Conservation (phyloP, 331 rosid species). For the Acacia concinna region DNA sequence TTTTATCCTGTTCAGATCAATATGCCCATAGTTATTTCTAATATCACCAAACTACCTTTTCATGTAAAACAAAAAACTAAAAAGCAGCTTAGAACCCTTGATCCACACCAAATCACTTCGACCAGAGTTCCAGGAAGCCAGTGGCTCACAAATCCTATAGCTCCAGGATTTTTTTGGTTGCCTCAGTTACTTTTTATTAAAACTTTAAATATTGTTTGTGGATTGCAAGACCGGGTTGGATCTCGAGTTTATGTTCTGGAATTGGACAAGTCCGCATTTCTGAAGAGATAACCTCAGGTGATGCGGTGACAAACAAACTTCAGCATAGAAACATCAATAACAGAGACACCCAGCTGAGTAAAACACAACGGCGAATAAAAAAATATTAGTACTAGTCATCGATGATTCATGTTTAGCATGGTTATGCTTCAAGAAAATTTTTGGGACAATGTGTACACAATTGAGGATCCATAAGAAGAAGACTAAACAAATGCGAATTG, state of each 20-base stretch:
- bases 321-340: neutral
- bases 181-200: neutral
- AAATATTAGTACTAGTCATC: neutral
- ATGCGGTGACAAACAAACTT: neutral
- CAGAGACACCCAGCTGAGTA: neutral
- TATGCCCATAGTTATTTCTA: too few species aligned
- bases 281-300: neutral
- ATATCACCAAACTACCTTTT: too few species aligned
- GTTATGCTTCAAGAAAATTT: neutral
- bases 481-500: constrained; percentile 40
- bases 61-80: too few species aligned
- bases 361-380: neutral
- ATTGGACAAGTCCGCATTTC: neutral
- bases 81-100: too few species aligned
- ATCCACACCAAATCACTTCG: too few species aligned
- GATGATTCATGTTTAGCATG: neutral
- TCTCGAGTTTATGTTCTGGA: too few species aligned
- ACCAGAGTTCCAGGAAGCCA: too few species aligned
- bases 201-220: neutral
- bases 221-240: neutral
- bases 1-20: too few species aligned
- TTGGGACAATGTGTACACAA: constrained; percentile 9
- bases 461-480: constrained; percentile 16
- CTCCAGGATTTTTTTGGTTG: neutral
- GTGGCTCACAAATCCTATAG: too few species aligned